Percentiles rank a stretch among this genome's conserved stretches.
Evolutionary conservation across 78 protist species (phyloP).

Genomic region (Pigoraptor vietnamica): DNA sequence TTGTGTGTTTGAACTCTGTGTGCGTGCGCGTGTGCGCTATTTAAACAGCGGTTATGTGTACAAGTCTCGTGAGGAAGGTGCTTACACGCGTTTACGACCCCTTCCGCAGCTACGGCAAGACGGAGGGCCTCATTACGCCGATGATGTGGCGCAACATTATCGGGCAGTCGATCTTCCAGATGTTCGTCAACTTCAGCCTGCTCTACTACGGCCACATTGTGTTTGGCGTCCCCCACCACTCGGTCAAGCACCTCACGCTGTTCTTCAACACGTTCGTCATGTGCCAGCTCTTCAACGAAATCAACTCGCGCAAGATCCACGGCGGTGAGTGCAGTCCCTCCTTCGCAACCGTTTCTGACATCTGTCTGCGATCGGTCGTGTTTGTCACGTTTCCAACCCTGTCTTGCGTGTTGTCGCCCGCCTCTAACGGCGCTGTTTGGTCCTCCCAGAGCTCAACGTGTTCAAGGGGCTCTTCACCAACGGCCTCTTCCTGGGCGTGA

Average conservation of each 20-base stretch:
- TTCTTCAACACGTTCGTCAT: constrained; percentile 94
- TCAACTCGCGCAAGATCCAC: constrained; percentile 70
- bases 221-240: neutral
- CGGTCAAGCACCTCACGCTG: constrained; percentile 41
- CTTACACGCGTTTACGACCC: too few species aligned
- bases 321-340: neutral
- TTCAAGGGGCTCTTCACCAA: constrained; percentile 26
- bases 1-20: neutral
- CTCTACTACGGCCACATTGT: neutral
- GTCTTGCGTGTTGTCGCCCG: too few species aligned
- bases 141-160: constrained; percentile 84
- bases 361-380: neutral
- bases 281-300: constrained; percentile 89
- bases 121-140: constrained; percentile 45
- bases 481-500: constrained; percentile 54
- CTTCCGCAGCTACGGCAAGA: constrained; percentile 26
- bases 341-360: too few species aligned
- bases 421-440: too few species aligned
- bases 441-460: constrained; percentile 21
- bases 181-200: constrained; percentile 20
- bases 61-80: too few species aligned
- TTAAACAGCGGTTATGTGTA: too few species aligned
- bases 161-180: constrained; percentile 76
- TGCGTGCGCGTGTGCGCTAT: neutral
- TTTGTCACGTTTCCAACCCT: too few species aligned